A percentile compares a stretch with the other conserved stretches of the same genome.
Evolutionary conservation across 495 filamentous ascomycete genomes (phyloP).

Genomic region (Bacidia rubella): DNA sequence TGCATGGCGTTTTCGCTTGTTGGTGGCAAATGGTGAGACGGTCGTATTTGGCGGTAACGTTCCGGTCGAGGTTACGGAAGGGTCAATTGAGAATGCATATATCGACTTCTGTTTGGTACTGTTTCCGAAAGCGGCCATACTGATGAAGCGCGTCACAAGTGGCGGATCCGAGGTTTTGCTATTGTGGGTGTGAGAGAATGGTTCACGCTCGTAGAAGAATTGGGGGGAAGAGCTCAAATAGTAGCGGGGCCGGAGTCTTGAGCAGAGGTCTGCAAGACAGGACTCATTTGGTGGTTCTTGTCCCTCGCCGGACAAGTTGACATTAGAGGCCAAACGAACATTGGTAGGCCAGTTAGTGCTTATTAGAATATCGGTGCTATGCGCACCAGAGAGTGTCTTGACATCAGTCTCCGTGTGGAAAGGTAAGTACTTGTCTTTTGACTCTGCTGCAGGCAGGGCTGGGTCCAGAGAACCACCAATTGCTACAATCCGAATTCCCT

Average conservation of each 20-base stretch:
- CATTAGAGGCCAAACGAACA: constrained; percentile 48
- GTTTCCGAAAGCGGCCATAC: constrained; percentile 65
- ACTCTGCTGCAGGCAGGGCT: constrained; percentile 34
- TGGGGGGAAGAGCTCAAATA: constrained; percentile 61
- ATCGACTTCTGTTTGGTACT: constrained; percentile 64
- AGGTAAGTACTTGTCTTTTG: constrained; percentile 51
- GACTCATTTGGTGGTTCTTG: constrained; percentile 31
- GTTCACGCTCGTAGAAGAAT: constrained; percentile 79
- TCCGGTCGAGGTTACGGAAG: constrained; percentile 40
- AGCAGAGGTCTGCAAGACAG: constrained; percentile 61
- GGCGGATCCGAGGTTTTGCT: constrained; percentile 38
- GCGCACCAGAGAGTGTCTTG: constrained; percentile 55
- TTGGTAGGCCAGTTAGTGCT: constrained; percentile 73
- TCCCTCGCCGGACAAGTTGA: constrained; percentile 31
- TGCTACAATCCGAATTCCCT: constrained; percentile 71
- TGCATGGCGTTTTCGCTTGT: constrained; percentile 44
- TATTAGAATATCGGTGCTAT: constrained; percentile 69
- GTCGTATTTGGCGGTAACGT: constrained; percentile 56
- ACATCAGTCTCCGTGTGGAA: constrained; percentile 66
- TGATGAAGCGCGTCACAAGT: constrained; percentile 74
- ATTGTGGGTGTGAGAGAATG: constrained; percentile 63
- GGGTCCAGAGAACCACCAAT: constrained; percentile 58
- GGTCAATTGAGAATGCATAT: constrained; percentile 74
- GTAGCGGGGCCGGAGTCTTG: constrained; percentile 68
- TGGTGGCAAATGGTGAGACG: constrained; percentile 47